Base-by-base conservation (phyloP, 2,329 filamentous ascomycete species). In the Acarospora socialis region DNA sequence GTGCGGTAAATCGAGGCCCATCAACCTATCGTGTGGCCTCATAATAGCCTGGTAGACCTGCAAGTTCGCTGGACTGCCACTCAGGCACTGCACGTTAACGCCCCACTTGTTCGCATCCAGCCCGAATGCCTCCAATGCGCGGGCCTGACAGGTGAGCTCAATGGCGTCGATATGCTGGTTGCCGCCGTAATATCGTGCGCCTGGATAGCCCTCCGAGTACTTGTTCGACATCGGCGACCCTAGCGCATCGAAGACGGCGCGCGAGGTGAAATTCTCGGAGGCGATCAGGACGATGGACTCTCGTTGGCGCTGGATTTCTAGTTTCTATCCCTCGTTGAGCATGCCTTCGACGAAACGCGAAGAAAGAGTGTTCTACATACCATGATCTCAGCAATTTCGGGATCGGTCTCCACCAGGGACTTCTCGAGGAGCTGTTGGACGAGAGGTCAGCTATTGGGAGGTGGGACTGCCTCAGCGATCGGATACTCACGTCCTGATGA, bases 271-370 rank as follows among this genome's bases (percentile, higher is more conserved):
- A 70, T 98, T 98, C 69, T 98, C 90, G 35, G 90, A 95, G 53
- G 90, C 87, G 52, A 98, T 98, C 56, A 98, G 77, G 54, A 95
- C 82, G 62, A 98, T 92, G 50, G 86, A 95, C 70, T 98, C 86
- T 60, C 83, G 78, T 69, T 98, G 90, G 56, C 90, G 83, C 72
- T 93, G 76, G 53, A 94, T 80, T 65, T 95, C 87, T 51, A 81
- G 75, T 68, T 82, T 80, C 81, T 90, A 46, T n/a, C n/a, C n/a
- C n/a, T n/a, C n/a, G n/a, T n/a, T n/a, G n/a, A n/a, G n/a, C n/a
- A n/a, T n/a, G n/a, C n/a, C n/a, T n/a, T n/a, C n/a, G n/a, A n/a
- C n/a, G n/a, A n/a, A n/a, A n/a, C n/a, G n/a, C 21, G 15, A 27
- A 12, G 28, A 8, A 13, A 20, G 24, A 29, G 21, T 12, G 15